Evolutionary conservation across 108 stramenopile species (phyloP), one percentile per base, ranked within the genome.

Genomic region (Pseudonitzschia multistriata): DNA sequence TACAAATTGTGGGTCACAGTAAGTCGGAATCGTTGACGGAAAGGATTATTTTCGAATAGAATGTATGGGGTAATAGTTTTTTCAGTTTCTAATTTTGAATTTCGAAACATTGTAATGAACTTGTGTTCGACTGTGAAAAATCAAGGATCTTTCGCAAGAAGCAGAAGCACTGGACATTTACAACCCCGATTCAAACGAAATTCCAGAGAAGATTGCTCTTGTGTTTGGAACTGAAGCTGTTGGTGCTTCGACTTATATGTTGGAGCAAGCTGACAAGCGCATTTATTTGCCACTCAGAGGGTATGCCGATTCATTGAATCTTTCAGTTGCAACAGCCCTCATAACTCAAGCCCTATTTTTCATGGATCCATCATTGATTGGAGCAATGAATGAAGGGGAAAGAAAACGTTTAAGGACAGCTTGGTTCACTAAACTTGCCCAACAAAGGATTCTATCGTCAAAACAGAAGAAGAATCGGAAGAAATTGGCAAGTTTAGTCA

Each of bases 151-250:
- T 68, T 74, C 81, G 5, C 94, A 96, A 77, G 81, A 81, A 67
- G 94, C 94, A 8, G 72, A 76, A 35, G 81, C 85, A 57, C 57
- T 92, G 47, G 80, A 78, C 4, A 21, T 78, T 33, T 25, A 52
- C 25, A 45, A 31, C 1, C 57, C 35, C 6, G 3, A 53, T 5
- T n/a, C 45, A 29, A 59, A 66, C 31, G 45, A 28, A 7, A 68
- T 95, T n/a, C 96, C 96, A 8, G 70, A 81, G n/a, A 89, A 88
- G 64, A 62, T 96, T 24, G 96, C 96, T 34, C 82, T 96, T 68
- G 92, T 93, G 4, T 86, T 96, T 75, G 96, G 96, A 40, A 94
- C 92, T 2, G 96, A 96, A 79, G 84, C 89, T 15, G 89, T 88
- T 31, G 96, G 96, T n/a, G 86, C 88, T 53, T 77, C 86, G 28